phyloP scores from a whole-genome alignment of 2,329 filamentous ascomycete genomes.

The Calonectria pseudoturangicola region DNA sequence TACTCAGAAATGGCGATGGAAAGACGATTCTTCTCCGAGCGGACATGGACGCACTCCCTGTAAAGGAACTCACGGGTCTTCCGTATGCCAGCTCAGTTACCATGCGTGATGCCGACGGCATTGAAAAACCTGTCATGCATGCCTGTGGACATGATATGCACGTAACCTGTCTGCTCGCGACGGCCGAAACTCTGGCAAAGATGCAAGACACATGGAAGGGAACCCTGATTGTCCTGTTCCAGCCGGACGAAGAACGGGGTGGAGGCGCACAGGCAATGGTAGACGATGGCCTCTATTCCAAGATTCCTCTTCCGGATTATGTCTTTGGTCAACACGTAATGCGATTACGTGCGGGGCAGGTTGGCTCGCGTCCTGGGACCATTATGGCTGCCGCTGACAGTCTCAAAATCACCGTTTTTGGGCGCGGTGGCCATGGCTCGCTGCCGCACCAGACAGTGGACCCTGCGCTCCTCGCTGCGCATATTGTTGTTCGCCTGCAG shows the following conservation, averaged over 20 bases:
- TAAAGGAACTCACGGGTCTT: conserved; percentile 73
- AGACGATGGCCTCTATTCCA: conserved; percentile 60
- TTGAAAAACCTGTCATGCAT: conserved; percentile 76
- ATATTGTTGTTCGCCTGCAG: conserved; percentile 62
- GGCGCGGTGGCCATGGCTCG: conserved; percentile 64
- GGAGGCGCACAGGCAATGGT: conserved; percentile 71
- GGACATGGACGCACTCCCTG: conserved; percentile 77
- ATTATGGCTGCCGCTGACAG: conserved; percentile 54
- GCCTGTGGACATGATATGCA: conserved; percentile 82
- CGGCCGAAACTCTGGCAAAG: conserved; percentile 68
- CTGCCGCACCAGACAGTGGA: conserved; percentile 66
- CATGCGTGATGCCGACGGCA: conserved; percentile 28
- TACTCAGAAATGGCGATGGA: conserved; percentile 73
- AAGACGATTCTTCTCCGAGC: conserved; percentile 75
- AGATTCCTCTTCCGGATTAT: conserved; percentile 57
- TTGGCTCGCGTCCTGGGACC: conserved; percentile 53
- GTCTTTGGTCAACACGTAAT: conserved; percentile 62
- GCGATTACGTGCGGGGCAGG: conserved; percentile 56
- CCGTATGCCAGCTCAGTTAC: conserved; percentile 68
- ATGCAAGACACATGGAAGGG: conserved; percentile 72
- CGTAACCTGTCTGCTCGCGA: conserved; percentile 74
- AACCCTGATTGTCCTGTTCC: conserved; percentile 78
- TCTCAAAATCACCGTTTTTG: conserved; percentile 57
- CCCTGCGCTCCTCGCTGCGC: conserved; percentile 65
- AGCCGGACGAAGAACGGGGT: conserved; percentile 80